Evolutionary conservation across 1,139 yeast species (phyloP).

Genomic region (Nakaseomyces nivariensis): DNA sequence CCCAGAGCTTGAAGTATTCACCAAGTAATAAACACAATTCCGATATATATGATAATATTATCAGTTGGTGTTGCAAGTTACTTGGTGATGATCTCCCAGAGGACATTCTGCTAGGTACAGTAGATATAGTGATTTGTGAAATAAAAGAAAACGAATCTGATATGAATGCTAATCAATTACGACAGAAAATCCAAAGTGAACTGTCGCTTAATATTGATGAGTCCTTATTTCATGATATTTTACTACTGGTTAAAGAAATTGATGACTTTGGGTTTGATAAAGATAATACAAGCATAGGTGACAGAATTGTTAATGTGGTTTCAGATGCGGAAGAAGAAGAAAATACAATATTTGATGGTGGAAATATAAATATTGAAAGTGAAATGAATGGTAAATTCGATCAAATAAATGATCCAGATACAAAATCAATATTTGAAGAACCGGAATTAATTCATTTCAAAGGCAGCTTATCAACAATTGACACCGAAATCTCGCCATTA

Average conservation of each 20-base stretch:
- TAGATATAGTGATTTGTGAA: conserved; percentile 57
- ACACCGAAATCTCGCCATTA: background rate
- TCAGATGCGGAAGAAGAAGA: conserved; percentile 28
- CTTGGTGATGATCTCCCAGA: conserved; percentile 50
- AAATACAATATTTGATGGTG: conserved; percentile 20
- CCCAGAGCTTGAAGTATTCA: conserved; percentile 38
- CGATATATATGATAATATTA: conserved; percentile 36
- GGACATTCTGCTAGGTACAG: conserved; percentile 42
- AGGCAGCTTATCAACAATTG: background rate
- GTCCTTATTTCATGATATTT: conserved; percentile 33
- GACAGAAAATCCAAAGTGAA: conserved; percentile 36
- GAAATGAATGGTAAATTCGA: background rate
- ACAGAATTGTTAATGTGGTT: conserved; percentile 3
- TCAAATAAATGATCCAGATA: background rate
- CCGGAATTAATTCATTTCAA: background rate
- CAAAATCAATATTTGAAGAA: background rate
- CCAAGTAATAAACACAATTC: conserved; percentile 44
- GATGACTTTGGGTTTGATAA: conserved; percentile 40
- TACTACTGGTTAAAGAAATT: conserved; percentile 44
- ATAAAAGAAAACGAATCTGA: conserved; percentile 40
- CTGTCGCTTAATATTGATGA: conserved; percentile 39
- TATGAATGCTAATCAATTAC: conserved; percentile 27
- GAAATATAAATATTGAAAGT: conserved; percentile 11
- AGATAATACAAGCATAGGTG: conserved; percentile 30
- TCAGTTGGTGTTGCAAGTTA: conserved; percentile 40